These are phyloP conservation scores for Clarireedia sp. DNA, from an alignment of 2,329 filamentous ascomycete species.

Conservation along the genomic window DNA sequence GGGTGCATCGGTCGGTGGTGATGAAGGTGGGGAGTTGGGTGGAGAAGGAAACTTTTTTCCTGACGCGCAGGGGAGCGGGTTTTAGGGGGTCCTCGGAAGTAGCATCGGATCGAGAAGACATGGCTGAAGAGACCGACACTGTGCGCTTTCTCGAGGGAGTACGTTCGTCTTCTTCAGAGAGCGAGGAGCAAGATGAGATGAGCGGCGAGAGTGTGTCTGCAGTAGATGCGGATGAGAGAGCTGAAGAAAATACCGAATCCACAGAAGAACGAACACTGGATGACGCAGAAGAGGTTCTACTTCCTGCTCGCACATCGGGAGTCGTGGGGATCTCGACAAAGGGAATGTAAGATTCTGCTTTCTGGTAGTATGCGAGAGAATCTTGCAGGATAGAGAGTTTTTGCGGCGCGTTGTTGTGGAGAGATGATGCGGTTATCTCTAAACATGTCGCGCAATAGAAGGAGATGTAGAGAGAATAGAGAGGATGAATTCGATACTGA, in stretches of 20 bases:
- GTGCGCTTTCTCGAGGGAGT: slow-evolving; percentile 7
- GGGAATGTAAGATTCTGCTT: slow-evolving; percentile 20
- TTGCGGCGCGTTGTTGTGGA: slow-evolving; percentile 19
- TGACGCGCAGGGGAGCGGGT: slow-evolving; percentile 14
- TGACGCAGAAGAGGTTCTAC: slow-evolving; percentile 12
- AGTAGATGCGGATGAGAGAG: slow-evolving; percentile 14
- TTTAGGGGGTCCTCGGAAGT: neutral
- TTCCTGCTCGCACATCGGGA: slow-evolving; percentile 6
- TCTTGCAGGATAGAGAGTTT: slow-evolving; percentile 27
- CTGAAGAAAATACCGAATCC: slow-evolving; percentile 24
- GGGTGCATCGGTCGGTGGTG: neutral
- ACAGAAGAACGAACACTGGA: slow-evolving; percentile 24
- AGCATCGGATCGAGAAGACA: neutral
- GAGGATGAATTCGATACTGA: slow-evolving; percentile 22
- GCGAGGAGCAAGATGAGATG: slow-evolving; percentile 13
- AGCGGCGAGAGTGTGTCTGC: slow-evolving; percentile 5
- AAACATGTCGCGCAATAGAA: slow-evolving; percentile 27
- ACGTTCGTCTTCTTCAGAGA: slow-evolving; percentile 4
- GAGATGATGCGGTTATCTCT: slow-evolving; percentile 22
- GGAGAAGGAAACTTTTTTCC: slow-evolving; percentile 27
- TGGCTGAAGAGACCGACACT: slow-evolving; percentile 2
- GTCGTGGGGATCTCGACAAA: slow-evolving; percentile 14
- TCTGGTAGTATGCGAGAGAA: slow-evolving; percentile 22
- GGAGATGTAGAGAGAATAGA: slow-evolving; percentile 27
- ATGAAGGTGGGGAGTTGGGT: neutral